phyloP scores from a whole-genome alignment of 768 basidiomycete species.

The Russula emetica region DNA sequence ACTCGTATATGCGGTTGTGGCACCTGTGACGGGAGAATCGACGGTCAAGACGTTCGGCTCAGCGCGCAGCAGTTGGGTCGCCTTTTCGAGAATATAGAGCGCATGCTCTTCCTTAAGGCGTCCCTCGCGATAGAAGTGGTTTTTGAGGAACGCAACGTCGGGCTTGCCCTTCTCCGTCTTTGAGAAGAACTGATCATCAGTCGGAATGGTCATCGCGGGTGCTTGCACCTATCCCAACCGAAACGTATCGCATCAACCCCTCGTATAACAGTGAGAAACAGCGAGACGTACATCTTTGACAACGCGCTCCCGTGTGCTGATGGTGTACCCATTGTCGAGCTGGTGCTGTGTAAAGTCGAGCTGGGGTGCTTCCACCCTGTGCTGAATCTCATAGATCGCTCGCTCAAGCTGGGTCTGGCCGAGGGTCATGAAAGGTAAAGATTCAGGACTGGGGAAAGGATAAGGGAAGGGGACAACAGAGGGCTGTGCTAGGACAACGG shows the following conservation, averaged over 20 bases:
- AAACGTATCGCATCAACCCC: background rate
- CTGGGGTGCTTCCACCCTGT: slow-evolving; percentile 49
- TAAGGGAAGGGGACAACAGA: background rate
- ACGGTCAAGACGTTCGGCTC: slow-evolving; percentile 92
- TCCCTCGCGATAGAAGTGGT: slow-evolving; percentile 97
- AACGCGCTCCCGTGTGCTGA: slow-evolving; percentile 92
- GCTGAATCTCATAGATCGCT: slow-evolving; percentile 60
- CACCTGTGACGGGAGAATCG: slow-evolving; percentile 96
- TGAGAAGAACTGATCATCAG: slow-evolving; percentile 91
- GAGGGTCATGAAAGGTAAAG: background rate
- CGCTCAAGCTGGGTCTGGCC: slow-evolving; percentile 52
- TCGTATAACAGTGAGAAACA: background rate
- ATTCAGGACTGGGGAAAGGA: background rate
- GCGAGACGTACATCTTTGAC: slow-evolving; percentile 80
- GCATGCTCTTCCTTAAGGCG: slow-evolving; percentile 93
- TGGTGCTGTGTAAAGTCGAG: slow-evolving; percentile 90
- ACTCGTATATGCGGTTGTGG: background rate
- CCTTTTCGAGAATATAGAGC: slow-evolving; percentile 84
- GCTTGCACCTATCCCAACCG: slow-evolving; percentile 77
- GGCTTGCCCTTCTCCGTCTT: slow-evolving; percentile 82
- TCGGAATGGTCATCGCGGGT: slow-evolving; percentile 88
- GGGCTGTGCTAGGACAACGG: slow-evolving; percentile 5
- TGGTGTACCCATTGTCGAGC: slow-evolving; percentile 86
- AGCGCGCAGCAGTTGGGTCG: slow-evolving; percentile 68
- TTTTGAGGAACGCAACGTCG: slow-evolving; percentile 94